These are phyloP conservation scores for Artomyces pyxidatus DNA, from an alignment of 768 basidiomycete genomes.

Conservation along the genomic window DNA sequence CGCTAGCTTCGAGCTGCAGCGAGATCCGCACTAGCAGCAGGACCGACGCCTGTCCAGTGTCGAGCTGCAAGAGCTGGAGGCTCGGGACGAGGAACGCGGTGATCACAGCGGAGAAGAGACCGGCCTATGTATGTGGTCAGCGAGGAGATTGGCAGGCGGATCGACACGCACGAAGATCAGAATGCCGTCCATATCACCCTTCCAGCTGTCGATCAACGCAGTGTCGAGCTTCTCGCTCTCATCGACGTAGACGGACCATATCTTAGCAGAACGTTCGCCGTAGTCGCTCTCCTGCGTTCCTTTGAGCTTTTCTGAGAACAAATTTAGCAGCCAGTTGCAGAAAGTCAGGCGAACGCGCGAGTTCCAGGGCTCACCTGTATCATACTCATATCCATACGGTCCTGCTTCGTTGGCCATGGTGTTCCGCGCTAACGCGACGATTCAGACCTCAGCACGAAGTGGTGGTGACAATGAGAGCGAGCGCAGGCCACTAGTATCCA, in stretches of 20 bases:
- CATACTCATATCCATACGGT: too few species aligned
- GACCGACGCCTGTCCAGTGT: not conserved
- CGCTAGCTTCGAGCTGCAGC: not conserved
- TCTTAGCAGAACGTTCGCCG: constrained; percentile 1
- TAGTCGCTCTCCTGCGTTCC: not conserved
- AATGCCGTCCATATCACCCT: constrained; percentile 4
- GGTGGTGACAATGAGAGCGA: too few species aligned
- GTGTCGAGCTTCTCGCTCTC: constrained; percentile 4
- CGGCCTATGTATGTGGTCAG: constrained; percentile 9
- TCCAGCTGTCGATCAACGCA: not conserved
- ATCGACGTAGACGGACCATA: constrained; percentile 7
- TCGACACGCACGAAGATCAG: constrained; percentile 8
- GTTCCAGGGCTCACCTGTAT: too few species aligned
- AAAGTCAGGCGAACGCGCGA: too few species aligned
- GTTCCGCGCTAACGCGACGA: too few species aligned
- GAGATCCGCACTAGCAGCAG: constrained; percentile 6
- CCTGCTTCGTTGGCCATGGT: too few species aligned
- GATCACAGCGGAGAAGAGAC: constrained; percentile 18
- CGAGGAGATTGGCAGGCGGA: not conserved
- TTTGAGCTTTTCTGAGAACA: too few species aligned
- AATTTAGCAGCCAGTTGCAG: too few species aligned
- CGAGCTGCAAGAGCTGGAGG: constrained; percentile 11
- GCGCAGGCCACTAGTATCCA: too few species aligned
- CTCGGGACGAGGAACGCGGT: constrained; percentile 16
- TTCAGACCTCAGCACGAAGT: too few species aligned